Conservation (phyloP, 129 eudicot species). For the Gnaphalium uliginosum region DNA sequence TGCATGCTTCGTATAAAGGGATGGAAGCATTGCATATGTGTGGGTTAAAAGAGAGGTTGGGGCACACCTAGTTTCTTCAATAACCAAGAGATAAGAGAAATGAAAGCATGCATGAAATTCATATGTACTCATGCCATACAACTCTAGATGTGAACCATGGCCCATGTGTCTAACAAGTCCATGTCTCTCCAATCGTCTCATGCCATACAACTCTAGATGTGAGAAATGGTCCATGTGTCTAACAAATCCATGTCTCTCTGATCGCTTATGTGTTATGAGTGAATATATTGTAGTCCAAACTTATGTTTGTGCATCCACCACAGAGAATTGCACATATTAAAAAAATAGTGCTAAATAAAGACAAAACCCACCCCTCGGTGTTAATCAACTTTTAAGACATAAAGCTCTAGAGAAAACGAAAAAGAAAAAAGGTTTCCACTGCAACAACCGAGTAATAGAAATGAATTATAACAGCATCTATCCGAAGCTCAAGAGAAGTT, state of each 20-base stretch:
- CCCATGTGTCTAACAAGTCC: neutral
- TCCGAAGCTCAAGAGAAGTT: neutral
- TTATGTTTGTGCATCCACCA: constrained; percentile 1
- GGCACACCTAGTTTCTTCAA: neutral
- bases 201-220: neutral
- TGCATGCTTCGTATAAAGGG: neutral
- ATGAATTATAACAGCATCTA: neutral
- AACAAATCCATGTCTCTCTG: neutral
- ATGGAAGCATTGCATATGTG: neutral
- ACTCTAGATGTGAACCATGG: neutral
- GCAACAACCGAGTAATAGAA: neutral
- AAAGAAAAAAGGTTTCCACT: neutral
- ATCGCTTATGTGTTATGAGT: neutral
- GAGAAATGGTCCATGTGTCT: neutral
- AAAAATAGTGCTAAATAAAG: neutral
- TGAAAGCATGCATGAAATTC: neutral
- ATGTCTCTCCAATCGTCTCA: neutral
- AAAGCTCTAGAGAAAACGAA: neutral
- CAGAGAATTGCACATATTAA: neutral
- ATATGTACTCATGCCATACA: neutral
- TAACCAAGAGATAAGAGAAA: neutral
- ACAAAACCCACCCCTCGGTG: neutral
- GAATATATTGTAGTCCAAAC: neutral
- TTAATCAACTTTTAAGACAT: neutral
- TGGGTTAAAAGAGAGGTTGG: neutral